Evolutionary conservation across 1,139 yeast species (phyloP).

Genomic region (Casaregolazyma suthepensis): DNA sequence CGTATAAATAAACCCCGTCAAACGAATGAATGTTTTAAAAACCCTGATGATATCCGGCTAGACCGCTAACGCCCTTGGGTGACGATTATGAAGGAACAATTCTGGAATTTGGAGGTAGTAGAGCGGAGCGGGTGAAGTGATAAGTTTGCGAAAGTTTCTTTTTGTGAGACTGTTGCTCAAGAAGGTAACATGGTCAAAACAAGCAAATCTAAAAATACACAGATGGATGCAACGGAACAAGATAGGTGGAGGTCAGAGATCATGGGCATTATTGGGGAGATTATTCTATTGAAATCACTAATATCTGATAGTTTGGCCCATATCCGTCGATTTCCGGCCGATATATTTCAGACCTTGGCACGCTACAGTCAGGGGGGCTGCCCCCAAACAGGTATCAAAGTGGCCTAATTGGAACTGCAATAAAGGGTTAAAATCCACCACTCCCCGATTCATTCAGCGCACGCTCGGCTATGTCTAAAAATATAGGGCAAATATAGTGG

Average conservation of each 20-base stretch:
- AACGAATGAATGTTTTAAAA: neutral
- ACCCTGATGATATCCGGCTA: neutral
- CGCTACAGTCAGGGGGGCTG: neutral
- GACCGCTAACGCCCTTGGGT: neutral
- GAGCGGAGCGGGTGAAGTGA: neutral
- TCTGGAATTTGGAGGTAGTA: neutral
- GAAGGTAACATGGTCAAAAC: neutral
- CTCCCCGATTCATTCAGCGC: neutral
- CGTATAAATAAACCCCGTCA: neutral
- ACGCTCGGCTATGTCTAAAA: neutral
- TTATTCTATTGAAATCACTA: too few relatives aligned
- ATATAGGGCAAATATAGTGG: neutral
- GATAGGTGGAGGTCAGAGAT: neutral
- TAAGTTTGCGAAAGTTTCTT: neutral
- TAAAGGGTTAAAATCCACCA: neutral
- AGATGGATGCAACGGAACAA: neutral
- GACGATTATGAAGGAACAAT: neutral
- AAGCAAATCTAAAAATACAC: neutral
- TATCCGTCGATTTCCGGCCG: neutral
- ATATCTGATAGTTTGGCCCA: neutral
- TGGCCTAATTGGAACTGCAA: neutral
- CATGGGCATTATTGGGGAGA: neutral
- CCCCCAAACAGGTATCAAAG: neutral
- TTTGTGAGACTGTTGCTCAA: neutral
- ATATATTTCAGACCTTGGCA: neutral